Evolutionary conservation across 345 rosid species (phyloP).

Genomic region (Odontarrhena argentea): DNA sequence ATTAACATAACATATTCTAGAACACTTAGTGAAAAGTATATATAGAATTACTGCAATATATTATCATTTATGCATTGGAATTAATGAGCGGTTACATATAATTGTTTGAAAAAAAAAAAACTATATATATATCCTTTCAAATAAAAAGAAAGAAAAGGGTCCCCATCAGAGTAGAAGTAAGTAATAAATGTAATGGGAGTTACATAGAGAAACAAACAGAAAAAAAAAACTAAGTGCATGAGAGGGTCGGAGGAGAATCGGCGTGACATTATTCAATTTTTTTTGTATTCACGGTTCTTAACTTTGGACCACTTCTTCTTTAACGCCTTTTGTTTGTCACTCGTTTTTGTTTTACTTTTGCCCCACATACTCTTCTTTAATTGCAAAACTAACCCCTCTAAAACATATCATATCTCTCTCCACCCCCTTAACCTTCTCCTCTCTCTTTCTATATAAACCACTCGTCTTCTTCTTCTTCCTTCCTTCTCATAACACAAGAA

Average conservation of each 20-base stretch:
- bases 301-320: conserved; percentile 47
- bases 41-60: not conserved
- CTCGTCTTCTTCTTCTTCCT: conserved; percentile 28
- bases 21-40: not conserved
- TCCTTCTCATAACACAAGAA: conserved; percentile 21
- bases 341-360: conserved; percentile 28
- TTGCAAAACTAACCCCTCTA: conserved; percentile 26
- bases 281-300: conserved; percentile 34
- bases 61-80: not conserved
- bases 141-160: conserved; percentile 23
- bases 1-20: conserved; percentile 19
- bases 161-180: conserved; percentile 33
- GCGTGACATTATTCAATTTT: conserved; percentile 47
- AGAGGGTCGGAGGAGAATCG: conserved; percentile 41
- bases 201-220: conserved; percentile 30
- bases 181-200: conserved; percentile 22
- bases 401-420: conserved; percentile 16
- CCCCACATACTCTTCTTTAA: conserved; percentile 17
- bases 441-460: conserved; percentile 35
- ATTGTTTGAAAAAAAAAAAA: too few relatives aligned
- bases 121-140: too few relatives aligned
- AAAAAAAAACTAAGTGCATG: conserved; percentile 37
- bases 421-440: conserved; percentile 11
- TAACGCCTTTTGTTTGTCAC: conserved; percentile 46
- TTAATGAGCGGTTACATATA: not conserved